Percentiles rank a stretch among this genome's conserved stretches.
phyloP scores from a whole-genome alignment of 2,329 filamentous ascomycete genomes.

The Penicillium sp. region DNA sequence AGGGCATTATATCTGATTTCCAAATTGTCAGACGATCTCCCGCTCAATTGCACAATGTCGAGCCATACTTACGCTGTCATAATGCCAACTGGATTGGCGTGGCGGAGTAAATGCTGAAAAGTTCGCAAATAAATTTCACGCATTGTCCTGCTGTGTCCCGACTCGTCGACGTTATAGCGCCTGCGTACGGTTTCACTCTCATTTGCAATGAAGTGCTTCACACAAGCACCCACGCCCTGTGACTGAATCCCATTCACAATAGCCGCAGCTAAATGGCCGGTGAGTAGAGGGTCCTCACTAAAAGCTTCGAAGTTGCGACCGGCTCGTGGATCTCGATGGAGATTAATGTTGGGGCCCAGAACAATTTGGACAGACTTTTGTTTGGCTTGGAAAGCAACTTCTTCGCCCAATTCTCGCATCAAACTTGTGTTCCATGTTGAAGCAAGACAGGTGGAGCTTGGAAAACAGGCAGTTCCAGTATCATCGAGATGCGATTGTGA shows the following conservation, averaged over 20 bases:
- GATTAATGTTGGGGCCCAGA: slow-evolving; percentile 17
- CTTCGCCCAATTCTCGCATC: neutral
- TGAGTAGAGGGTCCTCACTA: slow-evolving; percentile 20
- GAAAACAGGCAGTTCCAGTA: slow-evolving; percentile 1
- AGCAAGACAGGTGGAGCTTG: slow-evolving; percentile 1
- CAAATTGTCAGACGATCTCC: neutral
- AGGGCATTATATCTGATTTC: neutral
- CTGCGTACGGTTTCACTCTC: slow-evolving; percentile 11
- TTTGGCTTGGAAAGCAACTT: slow-evolving; percentile 7
- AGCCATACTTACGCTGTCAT: slow-evolving; percentile 7
- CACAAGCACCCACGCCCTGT: slow-evolving; percentile 13
- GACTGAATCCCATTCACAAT: slow-evolving; percentile 37
- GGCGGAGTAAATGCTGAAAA: slow-evolving; percentile 10
- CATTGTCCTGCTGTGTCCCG: slow-evolving; percentile 11
- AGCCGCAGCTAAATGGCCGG: slow-evolving; percentile 11
- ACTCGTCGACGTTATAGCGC: slow-evolving; percentile 12
- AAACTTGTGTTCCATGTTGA: slow-evolving; percentile 1
- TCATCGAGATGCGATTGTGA: neutral
- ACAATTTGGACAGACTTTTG: slow-evolving; percentile 13
- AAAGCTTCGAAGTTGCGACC: slow-evolving; percentile 21
- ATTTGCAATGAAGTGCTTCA: slow-evolving; percentile 22
- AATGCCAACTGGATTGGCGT: slow-evolving; percentile 4
- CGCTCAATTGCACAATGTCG: neutral
- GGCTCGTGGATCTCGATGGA: slow-evolving; percentile 15
- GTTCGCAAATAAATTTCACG: slow-evolving; percentile 31